Percentiles rank a stretch among this genome's conserved stretches.
phyloP scores from a whole-genome alignment of 2,329 filamentous ascomycete species.

The Fusarium sp. region DNA sequence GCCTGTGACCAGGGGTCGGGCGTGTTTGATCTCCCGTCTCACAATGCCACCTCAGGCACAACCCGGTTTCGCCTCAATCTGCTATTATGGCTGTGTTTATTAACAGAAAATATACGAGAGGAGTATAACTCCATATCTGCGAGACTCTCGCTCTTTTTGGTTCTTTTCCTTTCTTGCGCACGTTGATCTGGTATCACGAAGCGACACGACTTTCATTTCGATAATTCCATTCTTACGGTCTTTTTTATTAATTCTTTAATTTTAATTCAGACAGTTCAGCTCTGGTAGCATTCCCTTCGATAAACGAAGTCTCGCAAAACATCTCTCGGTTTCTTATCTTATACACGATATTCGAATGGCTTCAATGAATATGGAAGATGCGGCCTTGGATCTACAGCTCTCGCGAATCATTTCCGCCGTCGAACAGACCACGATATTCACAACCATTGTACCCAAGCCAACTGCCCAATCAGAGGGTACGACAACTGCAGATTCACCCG shows the following conservation, averaged over 20 bases:
- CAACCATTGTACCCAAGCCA: constrained; percentile 29
- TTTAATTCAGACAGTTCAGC: constrained; percentile 13
- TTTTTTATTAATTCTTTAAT: constrained; percentile 15
- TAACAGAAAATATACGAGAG: background rate
- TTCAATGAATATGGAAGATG: constrained; percentile 17
- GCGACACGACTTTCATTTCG: constrained; percentile 21
- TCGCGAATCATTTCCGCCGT: constrained; percentile 35
- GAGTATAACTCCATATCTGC: constrained; percentile 12
- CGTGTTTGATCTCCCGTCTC: constrained; percentile 39
- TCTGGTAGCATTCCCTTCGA: constrained; percentile 12
- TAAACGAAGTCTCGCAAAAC: background rate
- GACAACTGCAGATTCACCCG: background rate
- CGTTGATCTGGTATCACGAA: constrained; percentile 30
- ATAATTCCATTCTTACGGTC: constrained; percentile 19
- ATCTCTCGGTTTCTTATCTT: background rate
- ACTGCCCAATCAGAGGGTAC: constrained; percentile 9
- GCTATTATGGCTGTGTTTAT: background rate
- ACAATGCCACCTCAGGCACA: constrained; percentile 30
- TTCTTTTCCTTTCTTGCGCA: background rate
- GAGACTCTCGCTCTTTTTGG: background rate
- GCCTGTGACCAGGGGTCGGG: constrained; percentile 1
- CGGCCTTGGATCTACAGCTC: constrained; percentile 28
- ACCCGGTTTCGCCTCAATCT: constrained; percentile 37
- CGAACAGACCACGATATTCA: constrained; percentile 37
- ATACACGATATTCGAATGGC: background rate